Evolutionary conservation across 768 basidiomycete genomes (phyloP), one percentile per base, ranked within the genome.

Genomic region (Rubroboletus pulcherrimus): DNA sequence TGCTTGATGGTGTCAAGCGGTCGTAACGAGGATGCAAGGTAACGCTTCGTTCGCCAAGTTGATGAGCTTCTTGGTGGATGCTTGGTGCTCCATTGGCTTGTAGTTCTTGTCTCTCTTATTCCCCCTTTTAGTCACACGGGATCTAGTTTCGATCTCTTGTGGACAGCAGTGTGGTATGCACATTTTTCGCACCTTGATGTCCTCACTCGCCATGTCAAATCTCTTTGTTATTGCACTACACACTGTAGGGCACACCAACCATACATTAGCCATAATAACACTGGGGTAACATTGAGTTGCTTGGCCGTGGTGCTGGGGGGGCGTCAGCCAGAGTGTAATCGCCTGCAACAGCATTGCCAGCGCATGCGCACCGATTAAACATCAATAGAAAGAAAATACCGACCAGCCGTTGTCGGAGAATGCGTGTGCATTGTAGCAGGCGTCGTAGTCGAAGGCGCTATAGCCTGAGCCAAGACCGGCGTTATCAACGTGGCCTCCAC

Each of bases 1-100:
- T 49, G 7, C 47, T 66, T 4, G 64, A 68, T 12, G 35, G 58
- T 2, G 45, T 51, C 35, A 68, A 57, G 50, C 21, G 43, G 26
- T 38, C 54, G 31, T 62, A 47, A 49, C 17, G 21, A 34, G 34
- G 41, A 19, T 17, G 6, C 31, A 8, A 24, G 19, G 17, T 39
- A 21, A 15, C 31, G 9, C 12, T 42, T 47, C 8, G n/a, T 30
- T 7, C 4, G 24, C 33, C 29, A 21, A 38, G 45, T 60, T 19
- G 52, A 45, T 19, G 26, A 35, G 15, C 42, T 12, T 40, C 7
- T 38, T 30, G 49, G 39, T 33, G 24, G 29, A 15, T 19, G 5
- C 19, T 21, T 39, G n/a, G 33, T 40, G n/a, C 33, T 37, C 14
- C 44, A n/a, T 43, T 31, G 31, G n/a, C 35, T 48, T 34, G 37